A percentile compares a stretch with the other conserved stretches of the same genome.
Evolutionary conservation across 805 yeast species (phyloP).

Genomic region (Cephaloascus fragrans): DNA sequence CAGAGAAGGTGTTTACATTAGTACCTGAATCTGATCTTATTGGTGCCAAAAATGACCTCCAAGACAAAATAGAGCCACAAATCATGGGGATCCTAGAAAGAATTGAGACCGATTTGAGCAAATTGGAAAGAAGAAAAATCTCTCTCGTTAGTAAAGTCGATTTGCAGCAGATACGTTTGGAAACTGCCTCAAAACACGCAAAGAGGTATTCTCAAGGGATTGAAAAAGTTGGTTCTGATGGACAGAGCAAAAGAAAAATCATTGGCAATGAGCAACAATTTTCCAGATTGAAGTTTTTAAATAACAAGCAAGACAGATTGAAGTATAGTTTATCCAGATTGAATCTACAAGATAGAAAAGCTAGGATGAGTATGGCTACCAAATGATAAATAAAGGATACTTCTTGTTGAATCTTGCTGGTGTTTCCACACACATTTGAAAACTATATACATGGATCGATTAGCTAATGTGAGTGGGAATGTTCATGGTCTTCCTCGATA

Average conservation of each 20-base stretch:
- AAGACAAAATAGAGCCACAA: slow-evolving; percentile 31
- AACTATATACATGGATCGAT: no score
- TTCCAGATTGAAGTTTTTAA: slow-evolving; percentile 25
- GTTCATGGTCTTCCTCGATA: no score
- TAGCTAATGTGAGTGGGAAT: no score
- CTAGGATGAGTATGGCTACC: slow-evolving; percentile 6
- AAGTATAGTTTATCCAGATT: slow-evolving; percentile 23
- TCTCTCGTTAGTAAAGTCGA: slow-evolving; percentile 25
- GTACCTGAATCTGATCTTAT: slow-evolving; percentile 38
- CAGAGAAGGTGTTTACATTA: slow-evolving; percentile 38
- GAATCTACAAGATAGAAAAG: slow-evolving; percentile 13
- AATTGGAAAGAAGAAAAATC: slow-evolving; percentile 20
- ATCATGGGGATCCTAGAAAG: slow-evolving; percentile 18
- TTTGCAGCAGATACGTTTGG: slow-evolving; percentile 28
- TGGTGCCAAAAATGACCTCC: slow-evolving; percentile 26
- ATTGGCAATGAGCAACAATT: slow-evolving; percentile 22
- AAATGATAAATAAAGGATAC: no score
- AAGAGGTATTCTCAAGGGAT: slow-evolving; percentile 4
- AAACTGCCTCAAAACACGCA: slow-evolving; percentile 11
- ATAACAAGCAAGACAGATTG: slow-evolving; percentile 33
- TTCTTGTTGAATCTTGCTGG: no score
- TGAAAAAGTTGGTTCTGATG: slow-evolving; percentile 4
- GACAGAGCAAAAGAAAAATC: slow-evolving; percentile 7
- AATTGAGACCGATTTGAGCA: slow-evolving; percentile 21
- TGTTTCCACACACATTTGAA: no score